Evolutionary conservation across 2,329 filamentous ascomycete species (phyloP).

Genomic region (Diaporthe sp.): DNA sequence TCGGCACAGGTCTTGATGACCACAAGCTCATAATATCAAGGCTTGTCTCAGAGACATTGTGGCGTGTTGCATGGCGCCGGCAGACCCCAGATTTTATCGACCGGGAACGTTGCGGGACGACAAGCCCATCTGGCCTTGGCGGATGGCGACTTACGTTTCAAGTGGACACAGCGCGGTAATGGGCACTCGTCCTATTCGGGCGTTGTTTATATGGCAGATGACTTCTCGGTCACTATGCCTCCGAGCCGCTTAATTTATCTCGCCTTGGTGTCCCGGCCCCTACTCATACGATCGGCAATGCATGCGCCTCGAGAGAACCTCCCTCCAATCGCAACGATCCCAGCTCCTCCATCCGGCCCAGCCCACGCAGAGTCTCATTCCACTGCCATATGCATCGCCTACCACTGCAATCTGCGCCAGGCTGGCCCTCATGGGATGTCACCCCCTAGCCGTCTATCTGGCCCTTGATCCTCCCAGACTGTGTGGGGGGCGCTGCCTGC

Average conservation of each 20-base stretch:
- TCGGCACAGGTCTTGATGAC: constrained; percentile 8
- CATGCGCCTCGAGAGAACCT: neutral
- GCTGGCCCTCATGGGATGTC: constrained; percentile 2
- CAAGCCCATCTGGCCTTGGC: constrained; percentile 22
- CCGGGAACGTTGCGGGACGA: neutral
- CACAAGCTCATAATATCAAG: constrained; percentile 13
- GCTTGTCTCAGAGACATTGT: constrained; percentile 24
- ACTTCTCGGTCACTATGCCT: constrained; percentile 28
- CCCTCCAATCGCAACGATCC: constrained; percentile 25
- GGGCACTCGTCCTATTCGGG: constrained; percentile 21
- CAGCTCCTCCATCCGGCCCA: neutral
- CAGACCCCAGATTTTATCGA: constrained; percentile 18
- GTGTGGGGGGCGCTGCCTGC: neutral
- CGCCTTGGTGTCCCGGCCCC: constrained; percentile 17
- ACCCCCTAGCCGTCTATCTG: constrained; percentile 5
- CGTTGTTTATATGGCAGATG: constrained; percentile 30
- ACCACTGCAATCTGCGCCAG: constrained; percentile 26
- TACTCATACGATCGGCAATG: constrained; percentile 18
- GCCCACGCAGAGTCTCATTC: constrained; percentile 12
- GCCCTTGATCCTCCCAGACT: neutral
- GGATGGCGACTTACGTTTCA: constrained; percentile 25
- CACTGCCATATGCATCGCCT: constrained; percentile 1
- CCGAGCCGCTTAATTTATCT: constrained; percentile 32
- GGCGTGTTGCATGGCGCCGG: constrained; percentile 18
- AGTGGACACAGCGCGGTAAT: constrained; percentile 17